phyloP scores from a whole-genome alignment of 1,284 basidiomycete species.

The Leccinum subrobustum region DNA sequence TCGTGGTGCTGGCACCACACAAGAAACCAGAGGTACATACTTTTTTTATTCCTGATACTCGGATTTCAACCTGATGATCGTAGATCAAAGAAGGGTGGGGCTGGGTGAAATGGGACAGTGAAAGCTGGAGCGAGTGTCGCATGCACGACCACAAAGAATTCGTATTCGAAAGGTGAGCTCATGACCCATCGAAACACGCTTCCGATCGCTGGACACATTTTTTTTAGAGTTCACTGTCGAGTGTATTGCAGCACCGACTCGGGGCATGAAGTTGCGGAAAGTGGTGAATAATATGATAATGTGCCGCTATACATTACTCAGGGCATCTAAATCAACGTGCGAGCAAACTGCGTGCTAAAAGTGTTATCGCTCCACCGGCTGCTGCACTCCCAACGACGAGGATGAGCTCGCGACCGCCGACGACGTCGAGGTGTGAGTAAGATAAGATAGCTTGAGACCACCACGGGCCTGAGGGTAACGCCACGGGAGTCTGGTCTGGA shows the following conservation, averaged over 20 bases:
- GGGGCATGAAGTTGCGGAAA: constrained; percentile 3
- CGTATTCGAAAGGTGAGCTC: constrained; percentile 52
- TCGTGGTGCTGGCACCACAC: constrained; percentile 69
- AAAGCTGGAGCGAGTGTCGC: constrained; percentile 48
- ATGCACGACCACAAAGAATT: constrained; percentile 46
- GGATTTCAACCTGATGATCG: background rate
- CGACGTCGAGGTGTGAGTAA: constrained; percentile 9
- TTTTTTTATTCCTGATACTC: background rate
- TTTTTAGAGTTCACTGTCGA: constrained; percentile 31
- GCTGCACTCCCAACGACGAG: constrained; percentile 30
- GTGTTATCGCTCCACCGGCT: constrained; percentile 25
- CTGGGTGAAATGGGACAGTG: constrained; percentile 66
- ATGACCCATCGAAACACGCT: background rate
- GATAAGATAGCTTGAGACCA: constrained; percentile 12
- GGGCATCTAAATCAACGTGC: constrained; percentile 13
- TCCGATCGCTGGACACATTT: background rate
- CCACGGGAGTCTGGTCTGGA: constrained; percentile 1
- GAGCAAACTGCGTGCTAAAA: constrained; percentile 25
- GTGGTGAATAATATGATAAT: background rate
- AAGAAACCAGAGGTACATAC: constrained; percentile 68
- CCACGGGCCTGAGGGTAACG: constrained; percentile 4
- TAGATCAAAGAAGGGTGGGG: constrained; percentile 77
- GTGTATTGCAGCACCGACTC: constrained; percentile 25
- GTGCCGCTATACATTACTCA: background rate
- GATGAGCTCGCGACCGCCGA: constrained; percentile 24